Percentiles rank a stretch among this genome's conserved stretches.
Conservation (phyloP, 805 yeast genomes). For the Candida mattraensis region DNA sequence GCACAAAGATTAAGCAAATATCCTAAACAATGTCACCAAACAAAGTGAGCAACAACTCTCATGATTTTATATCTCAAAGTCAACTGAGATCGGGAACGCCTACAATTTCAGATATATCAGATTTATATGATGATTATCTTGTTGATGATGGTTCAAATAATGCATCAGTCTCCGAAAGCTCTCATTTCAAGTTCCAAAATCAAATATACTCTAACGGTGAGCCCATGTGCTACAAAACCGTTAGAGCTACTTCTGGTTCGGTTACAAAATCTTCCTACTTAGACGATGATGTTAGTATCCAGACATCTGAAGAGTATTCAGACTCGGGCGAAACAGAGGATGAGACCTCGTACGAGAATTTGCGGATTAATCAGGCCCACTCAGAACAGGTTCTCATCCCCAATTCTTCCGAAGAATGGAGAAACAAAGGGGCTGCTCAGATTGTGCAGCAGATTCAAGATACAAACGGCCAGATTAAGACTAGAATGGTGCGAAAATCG, state of each 20-base stretch:
- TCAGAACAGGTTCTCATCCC: slow-evolving; percentile 10
- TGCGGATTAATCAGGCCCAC: background rate
- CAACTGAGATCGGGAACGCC: slow-evolving; percentile 3
- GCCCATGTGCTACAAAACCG: too few relatives aligned
- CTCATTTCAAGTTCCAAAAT: too few relatives aligned
- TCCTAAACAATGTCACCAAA: too few relatives aligned
- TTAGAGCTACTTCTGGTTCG: too few relatives aligned
- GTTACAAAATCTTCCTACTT: background rate
- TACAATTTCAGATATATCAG: slow-evolving; percentile 21
- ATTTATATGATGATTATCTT: slow-evolving; percentile 31
- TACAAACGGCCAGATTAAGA: slow-evolving; percentile 49
- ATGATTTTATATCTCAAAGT: too few relatives aligned
- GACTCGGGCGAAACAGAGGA: slow-evolving; percentile 3
- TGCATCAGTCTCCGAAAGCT: too few relatives aligned
- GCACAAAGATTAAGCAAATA: too few relatives aligned
- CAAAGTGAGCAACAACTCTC: too few relatives aligned
- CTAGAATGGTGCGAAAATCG: slow-evolving; percentile 48
- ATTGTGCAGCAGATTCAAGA: slow-evolving; percentile 45
- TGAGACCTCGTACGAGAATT: slow-evolving; percentile 6
- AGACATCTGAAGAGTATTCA: too few relatives aligned
- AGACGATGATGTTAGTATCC: slow-evolving; percentile 4
- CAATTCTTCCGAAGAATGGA: slow-evolving; percentile 45
- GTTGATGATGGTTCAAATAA: slow-evolving; percentile 13
- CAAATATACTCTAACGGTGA: too few relatives aligned
- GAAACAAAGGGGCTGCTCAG: slow-evolving; percentile 59